Evolutionary conservation across 805 yeast genomes (phyloP).

Genomic region (Schwanniomyces polymorphus): DNA sequence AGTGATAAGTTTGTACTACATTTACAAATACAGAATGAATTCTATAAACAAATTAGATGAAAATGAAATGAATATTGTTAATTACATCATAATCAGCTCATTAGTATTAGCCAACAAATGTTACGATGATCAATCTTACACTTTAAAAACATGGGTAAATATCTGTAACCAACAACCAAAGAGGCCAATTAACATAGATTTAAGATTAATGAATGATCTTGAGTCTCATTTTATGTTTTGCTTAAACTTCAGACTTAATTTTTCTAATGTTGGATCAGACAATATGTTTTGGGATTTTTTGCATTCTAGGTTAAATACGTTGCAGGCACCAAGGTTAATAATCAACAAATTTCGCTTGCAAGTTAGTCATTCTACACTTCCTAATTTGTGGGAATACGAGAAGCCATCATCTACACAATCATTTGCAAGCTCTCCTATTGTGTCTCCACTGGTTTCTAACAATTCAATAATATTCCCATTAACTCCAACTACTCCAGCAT

Average conservation of each 20-base stretch:
- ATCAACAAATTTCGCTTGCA: constrained; percentile 9
- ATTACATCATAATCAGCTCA: constrained; percentile 23
- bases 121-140: constrained; percentile 50
- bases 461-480: constrained; percentile 15
- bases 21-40: constrained; percentile 18
- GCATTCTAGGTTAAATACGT: not conserved
- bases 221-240: constrained; percentile 27
- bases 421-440: not conserved
- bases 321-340: constrained; percentile 8
- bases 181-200: constrained; percentile 14
- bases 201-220: constrained; percentile 23
- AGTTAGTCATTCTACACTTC: not conserved
- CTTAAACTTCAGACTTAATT: constrained; percentile 27
- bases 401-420: not conserved
- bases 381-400: not conserved
- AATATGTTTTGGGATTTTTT: constrained; percentile 22
- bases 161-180: constrained; percentile 11
- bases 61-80: constrained; percentile 13
- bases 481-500: constrained; percentile 23
- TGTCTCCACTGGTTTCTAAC: constrained; percentile 3
- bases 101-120: constrained; percentile 40
- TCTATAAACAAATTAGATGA: constrained; percentile 5
- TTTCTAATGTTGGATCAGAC: constrained; percentile 17
- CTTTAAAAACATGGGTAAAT: constrained; percentile 50
- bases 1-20: constrained; percentile 22